A percentile compares a stretch with the other conserved stretches of the same genome.
Conservation (phyloP, 2,329 filamentous ascomycete genomes). For the Diatrype stigma region DNA sequence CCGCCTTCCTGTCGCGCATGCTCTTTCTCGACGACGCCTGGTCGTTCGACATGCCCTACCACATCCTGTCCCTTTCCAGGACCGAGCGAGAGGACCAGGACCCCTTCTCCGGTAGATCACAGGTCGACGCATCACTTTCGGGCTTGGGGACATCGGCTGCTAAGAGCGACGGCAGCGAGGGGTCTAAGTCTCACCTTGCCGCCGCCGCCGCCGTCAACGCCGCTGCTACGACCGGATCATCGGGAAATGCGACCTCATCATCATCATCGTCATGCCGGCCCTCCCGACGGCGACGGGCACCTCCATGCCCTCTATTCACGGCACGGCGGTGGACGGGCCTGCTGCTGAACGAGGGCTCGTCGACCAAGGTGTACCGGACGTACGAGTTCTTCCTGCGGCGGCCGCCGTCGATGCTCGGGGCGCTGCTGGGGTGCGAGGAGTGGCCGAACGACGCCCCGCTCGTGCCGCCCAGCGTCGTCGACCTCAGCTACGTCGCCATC, state of each 20-base stretch:
- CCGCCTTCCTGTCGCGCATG: slow-evolving; percentile 53
- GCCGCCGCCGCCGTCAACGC: not conserved
- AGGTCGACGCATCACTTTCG: not conserved
- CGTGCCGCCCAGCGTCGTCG: slow-evolving; percentile 39
- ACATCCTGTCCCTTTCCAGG: slow-evolving; percentile 51
- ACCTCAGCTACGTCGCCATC: slow-evolving; percentile 58
- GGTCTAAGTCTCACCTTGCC: slow-evolving; percentile 1
- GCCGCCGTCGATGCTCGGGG: slow-evolving; percentile 57
- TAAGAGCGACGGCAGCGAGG: not conserved
- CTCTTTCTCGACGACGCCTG: slow-evolving; percentile 56
- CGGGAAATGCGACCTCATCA: not conserved
- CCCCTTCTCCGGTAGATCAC: not conserved
- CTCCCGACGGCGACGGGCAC: slow-evolving; percentile 8
- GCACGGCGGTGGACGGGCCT: slow-evolving; percentile 62
- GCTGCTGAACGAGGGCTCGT: slow-evolving; percentile 71
- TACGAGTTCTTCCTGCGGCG: slow-evolving; percentile 67
- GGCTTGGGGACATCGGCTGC: slow-evolving; percentile 4
- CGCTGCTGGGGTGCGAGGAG: slow-evolving; percentile 41
- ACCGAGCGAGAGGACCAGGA: slow-evolving; percentile 10
- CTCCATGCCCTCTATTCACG: slow-evolving; percentile 45
- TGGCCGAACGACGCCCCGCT: slow-evolving; percentile 31
- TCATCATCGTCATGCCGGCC: no score
- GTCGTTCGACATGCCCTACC: slow-evolving; percentile 60
- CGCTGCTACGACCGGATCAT: no score
- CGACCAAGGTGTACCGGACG: slow-evolving; percentile 63